These are phyloP conservation scores for Daldinia grandis DNA, from an alignment of 495 filamentous ascomycete genomes.

Conservation along the genomic window DNA sequence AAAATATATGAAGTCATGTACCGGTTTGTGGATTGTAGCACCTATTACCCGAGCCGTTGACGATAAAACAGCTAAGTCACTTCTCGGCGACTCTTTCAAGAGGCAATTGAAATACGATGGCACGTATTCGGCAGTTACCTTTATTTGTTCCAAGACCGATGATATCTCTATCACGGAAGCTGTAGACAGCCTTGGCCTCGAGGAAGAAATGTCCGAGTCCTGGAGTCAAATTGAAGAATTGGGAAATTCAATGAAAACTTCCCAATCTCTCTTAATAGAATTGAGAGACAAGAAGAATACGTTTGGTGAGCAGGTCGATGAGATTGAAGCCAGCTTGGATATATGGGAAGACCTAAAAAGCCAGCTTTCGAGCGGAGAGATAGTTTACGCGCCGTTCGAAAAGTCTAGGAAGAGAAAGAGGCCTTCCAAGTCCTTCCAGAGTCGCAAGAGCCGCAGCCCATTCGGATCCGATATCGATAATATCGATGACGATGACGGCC, in stretches of 20 bases:
- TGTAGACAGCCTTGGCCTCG: constrained; percentile 49
- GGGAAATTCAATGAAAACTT: constrained; percentile 38
- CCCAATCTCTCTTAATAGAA: constrained; percentile 50
- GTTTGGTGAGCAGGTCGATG: constrained; percentile 47
- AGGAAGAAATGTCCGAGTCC: constrained; percentile 52
- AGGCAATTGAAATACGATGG: constrained; percentile 73
- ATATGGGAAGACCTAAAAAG: constrained; percentile 59
- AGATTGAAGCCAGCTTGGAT: constrained; percentile 47
- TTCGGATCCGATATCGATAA: constrained; percentile 8
- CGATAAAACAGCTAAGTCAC: constrained; percentile 68
- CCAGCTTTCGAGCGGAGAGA: constrained; percentile 56
- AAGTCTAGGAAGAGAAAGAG: constrained; percentile 47
- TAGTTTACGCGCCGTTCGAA: constrained; percentile 57
- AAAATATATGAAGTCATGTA: constrained; percentile 67
- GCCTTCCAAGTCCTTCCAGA: constrained; percentile 18
- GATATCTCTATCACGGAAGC: constrained; percentile 61
- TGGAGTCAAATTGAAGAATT: constrained; percentile 32
- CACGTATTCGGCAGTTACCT: constrained; percentile 62
- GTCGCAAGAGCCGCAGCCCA: constrained; percentile 37
- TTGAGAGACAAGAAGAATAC: background rate
- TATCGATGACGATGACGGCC: constrained; percentile 16
- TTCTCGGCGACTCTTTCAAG: constrained; percentile 69
- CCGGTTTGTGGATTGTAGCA: constrained; percentile 68
- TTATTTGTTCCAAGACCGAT: constrained; percentile 76
- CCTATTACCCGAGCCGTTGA: constrained; percentile 72